A percentile compares a stretch with the other conserved stretches of the same genome.
Conservation (phyloP, 768 basidiomycete species). For the Boletus reticuloceps region DNA sequence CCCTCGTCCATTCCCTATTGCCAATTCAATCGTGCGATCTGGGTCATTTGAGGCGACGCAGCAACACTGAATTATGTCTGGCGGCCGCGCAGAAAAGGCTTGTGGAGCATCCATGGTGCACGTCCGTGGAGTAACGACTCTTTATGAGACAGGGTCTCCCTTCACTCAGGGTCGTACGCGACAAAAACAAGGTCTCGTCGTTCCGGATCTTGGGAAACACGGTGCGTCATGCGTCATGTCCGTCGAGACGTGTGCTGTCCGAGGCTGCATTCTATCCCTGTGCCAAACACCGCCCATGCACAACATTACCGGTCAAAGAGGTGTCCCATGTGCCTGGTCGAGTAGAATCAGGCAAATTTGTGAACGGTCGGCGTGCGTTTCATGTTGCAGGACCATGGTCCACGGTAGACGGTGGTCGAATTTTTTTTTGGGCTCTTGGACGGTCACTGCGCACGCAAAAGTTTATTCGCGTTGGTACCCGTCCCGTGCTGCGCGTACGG, state of each 20-base stretch:
- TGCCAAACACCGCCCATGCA: constrained; percentile 3
- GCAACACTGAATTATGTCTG: constrained; percentile 6
- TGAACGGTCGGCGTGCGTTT: constrained; percentile 3
- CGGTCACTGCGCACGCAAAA: not conserved
- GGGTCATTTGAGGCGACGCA: constrained; percentile 19
- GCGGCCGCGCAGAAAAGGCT: constrained; percentile 7
- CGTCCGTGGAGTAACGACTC: constrained; percentile 21
- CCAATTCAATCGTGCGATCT: constrained; percentile 22
- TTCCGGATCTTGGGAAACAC: not conserved
- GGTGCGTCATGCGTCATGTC: constrained; percentile 24
- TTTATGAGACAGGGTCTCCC: constrained; percentile 20
- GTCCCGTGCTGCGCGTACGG: not conserved
- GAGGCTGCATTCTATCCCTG: constrained; percentile 13
- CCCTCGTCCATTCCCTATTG: constrained; percentile 20
- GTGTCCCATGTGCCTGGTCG: constrained; percentile 6
- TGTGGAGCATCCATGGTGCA: constrained; percentile 20
- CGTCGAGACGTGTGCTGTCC: constrained; percentile 6
- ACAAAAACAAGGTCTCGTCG: not conserved
- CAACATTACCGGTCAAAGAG: not conserved
- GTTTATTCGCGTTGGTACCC: not conserved
- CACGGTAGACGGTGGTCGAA: not conserved
- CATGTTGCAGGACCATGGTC: constrained; percentile 2
- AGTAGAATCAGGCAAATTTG: not conserved
- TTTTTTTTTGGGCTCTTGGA: not conserved
- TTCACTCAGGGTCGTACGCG: constrained; percentile 2